Conservation (phyloP, 148 eudicot species). For the Linanthus parryae region DNA sequence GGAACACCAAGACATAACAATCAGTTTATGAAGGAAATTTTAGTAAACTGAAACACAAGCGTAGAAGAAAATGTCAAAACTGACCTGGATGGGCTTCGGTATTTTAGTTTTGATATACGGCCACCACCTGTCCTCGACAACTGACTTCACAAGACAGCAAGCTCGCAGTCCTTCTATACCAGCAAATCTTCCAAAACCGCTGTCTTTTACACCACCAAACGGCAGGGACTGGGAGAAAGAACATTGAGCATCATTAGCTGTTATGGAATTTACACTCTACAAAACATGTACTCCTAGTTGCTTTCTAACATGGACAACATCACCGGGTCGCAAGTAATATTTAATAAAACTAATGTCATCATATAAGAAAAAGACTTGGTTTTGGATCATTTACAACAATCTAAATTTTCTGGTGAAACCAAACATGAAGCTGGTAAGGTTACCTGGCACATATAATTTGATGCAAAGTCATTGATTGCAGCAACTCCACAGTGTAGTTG, state of each 20-base stretch:
- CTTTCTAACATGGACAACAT: no score
- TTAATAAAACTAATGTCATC: no score
- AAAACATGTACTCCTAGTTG: no score
- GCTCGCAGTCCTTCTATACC: constrained; percentile 93
- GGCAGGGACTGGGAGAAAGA: constrained; percentile 83
- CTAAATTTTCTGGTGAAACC: no score
- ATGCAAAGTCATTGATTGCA: constrained; percentile 94
- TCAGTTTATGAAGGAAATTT: constrained; percentile 2
- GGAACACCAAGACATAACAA: constrained; percentile 16
- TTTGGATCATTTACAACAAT: no score
- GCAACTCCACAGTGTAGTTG: constrained; percentile 87
- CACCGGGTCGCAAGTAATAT: no score
- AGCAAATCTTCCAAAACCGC: constrained; percentile 98
- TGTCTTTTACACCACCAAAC: constrained; percentile 94
- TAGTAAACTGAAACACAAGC: neutral
- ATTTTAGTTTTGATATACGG: constrained; percentile 83
- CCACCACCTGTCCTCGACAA: constrained; percentile 98
- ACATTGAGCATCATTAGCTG: neutral
- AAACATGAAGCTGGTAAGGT: neutral
- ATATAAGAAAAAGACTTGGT: no score
- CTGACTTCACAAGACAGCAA: constrained; percentile 91
- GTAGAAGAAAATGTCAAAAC: constrained; percentile 1
- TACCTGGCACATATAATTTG: constrained; percentile 98
- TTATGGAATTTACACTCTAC: neutral
- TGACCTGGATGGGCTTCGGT: constrained; percentile 93